Base-by-base conservation (phyloP, 768 basidiomycete species). In the Boletus sensibilis region DNA sequence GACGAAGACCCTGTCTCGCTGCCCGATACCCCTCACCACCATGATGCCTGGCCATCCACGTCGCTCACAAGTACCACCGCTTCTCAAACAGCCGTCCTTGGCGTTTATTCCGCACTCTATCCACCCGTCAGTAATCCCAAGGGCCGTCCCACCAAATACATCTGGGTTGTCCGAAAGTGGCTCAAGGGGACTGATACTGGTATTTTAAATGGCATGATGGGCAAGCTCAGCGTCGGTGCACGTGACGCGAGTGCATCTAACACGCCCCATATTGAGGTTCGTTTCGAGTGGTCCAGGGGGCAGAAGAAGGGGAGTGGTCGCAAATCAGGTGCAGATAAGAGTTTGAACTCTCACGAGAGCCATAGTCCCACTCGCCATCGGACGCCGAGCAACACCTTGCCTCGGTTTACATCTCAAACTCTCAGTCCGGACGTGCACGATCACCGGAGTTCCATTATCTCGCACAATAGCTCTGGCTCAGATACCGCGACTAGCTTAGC, bases 101-200 rank as follows among this genome's bases (percentile, higher is more conserved):
- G 89, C 23, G 82, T 91, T 46, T 85, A 90, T 58, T 80, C 90
- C 4, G 77, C 79, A 0, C 76, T 87, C 20, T 82, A 81, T 43
- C 82, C 86, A 16, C 76, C 82, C 11, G 61, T 67, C 38, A 61
- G 59, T 49, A 75, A 68, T 18, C 75, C 70, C 50, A 72, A 56
- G 38, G 76, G 74, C 6, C 73, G 77, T 3, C 76, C 80, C 1
- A 72, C 69, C 10, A 73, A 72, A 72, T 92, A 94, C 56, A 82
- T 88, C 6, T 94, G 91, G 91, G 76, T 87, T 20, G 83, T 91
- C 27, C 77, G 85, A 47, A 78, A 75, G 60, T 94, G 92, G 92
- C 68, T 87, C 61, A 93, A 92, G 68, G 80, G 79, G 25, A 67
- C 71, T 11, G 79, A 79, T 18, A 67, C 72, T 6, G 70, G 81